Base-by-base conservation (phyloP, 305 asterid species). In the Nicotiana rustica region DNA sequence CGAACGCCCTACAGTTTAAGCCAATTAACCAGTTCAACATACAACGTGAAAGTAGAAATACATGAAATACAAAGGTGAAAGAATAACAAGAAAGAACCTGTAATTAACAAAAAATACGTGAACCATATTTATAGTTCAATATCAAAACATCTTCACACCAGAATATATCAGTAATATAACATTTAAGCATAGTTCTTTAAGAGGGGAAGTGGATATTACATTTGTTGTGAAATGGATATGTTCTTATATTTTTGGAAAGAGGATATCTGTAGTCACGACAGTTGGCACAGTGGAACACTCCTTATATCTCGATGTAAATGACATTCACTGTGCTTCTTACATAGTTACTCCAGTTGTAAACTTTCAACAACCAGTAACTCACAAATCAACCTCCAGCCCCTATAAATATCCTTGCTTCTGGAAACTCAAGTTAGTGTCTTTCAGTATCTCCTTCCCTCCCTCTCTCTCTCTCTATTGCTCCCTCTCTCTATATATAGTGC, bases 241-340 rank as follows among this genome's bases (percentile, higher is more conserved):
- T 83, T 87, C 88, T 78, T 82, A 83, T 83, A 89, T 81, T 90
- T 85, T 85, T 83, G 88, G 94, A 80, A 89, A 91, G 88, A 81
- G 88, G 89, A 89, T 92, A 89, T 79, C 86, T 77, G 68, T 87
- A 87, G 78, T 83, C 82, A 84, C 61, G 80, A 80, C 84, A 84
- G 78, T 57, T 82, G 76, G 85, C 52, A 66, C 80, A 82, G 86
- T 87, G 88, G 85, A 88, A 77, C 82, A 71, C 86, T 84, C 84
- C 52, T 79, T 87, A 85, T 84, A 76, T 78, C 81, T 82, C 62
- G 88, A 78, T 81, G 81, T 86, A 90, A 70, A 79, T 81, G 84
- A 84, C 44, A 61, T 71, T 82, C 83, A 83, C 76, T 18, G 70
- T 85, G 84, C 81, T 70, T 65, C 75, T 76, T 79, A 47, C 82